Conservation (phyloP, 805 yeast genomes). For the Clavispora santaluciae region DNA sequence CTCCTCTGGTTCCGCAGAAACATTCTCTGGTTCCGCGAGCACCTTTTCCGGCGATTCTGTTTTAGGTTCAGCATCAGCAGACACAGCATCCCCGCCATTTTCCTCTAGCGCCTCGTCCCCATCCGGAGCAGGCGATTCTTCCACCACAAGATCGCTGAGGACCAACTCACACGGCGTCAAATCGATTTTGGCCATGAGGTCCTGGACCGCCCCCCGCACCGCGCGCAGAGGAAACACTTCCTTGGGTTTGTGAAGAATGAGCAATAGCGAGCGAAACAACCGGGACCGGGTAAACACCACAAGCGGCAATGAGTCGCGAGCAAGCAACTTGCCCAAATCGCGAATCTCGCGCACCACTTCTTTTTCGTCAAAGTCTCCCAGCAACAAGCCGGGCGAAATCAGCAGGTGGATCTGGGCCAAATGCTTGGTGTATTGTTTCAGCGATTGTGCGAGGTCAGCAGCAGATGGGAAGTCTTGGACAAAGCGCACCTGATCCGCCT, state of each 20-base stretch:
- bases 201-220: constrained; percentile 16
- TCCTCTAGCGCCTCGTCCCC: background rate
- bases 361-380: constrained; percentile 8
- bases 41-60: too few relatives aligned
- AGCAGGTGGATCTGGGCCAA: constrained; percentile 15
- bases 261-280: constrained; percentile 27
- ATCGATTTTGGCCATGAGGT: constrained; percentile 15
- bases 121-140: constrained; percentile 7
- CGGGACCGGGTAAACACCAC: constrained; percentile 27
- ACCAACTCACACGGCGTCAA: constrained; percentile 12
- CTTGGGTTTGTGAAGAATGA: constrained; percentile 25
- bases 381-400: constrained; percentile 14
- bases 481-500: constrained; percentile 25
- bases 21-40: too few relatives aligned
- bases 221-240: constrained; percentile 14
- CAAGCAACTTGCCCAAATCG: constrained; percentile 13
- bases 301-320: constrained; percentile 21
- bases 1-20: too few relatives aligned
- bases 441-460: constrained; percentile 16
- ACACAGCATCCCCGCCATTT: background rate
- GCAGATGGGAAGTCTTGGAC: constrained; percentile 22
- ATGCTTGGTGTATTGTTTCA: constrained; percentile 12
- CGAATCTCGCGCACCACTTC: constrained; percentile 14
- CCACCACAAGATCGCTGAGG: constrained; percentile 10
- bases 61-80: background rate